A percentile compares a stretch with the other conserved stretches of the same genome.
Evolutionary conservation across 208 protist genomes (phyloP).

Genomic region (Spongospora subterranea): DNA sequence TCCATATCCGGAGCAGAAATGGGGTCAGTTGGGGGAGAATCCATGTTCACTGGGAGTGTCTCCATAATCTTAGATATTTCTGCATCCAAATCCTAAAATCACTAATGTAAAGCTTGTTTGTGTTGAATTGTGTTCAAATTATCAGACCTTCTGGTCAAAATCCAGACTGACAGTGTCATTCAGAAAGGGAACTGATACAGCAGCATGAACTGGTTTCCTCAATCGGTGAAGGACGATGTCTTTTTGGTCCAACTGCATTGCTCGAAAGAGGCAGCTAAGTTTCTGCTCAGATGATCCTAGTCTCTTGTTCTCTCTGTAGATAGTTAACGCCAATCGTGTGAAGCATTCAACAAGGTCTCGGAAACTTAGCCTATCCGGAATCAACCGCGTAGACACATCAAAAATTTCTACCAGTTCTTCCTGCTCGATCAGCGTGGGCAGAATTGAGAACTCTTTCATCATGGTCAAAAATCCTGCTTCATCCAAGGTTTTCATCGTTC

Average conservation of each 20-base stretch:
- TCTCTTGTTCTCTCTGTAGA: neutral
- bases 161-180: neutral
- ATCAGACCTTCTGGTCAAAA: conserved; percentile 39
- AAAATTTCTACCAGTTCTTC: neutral
- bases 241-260: conserved; percentile 47
- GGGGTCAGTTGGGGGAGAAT: neutral
- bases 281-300: conserved; percentile 2
- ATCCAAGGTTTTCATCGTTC: neutral
- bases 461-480: neutral
- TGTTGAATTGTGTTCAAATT: neutral
- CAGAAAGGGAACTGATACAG: neutral
- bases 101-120: neutral
- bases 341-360: conserved; percentile 37
- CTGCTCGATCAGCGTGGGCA: conserved; percentile 53
- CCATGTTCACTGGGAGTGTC: neutral
- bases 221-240: conserved; percentile 50
- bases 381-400: neutral
- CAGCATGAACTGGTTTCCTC: neutral
- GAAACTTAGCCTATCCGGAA: neutral
- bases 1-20: neutral
- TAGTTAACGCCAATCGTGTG: conserved; percentile 8
- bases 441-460: conserved; percentile 34
- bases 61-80: conserved; percentile 15
- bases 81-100: neutral
- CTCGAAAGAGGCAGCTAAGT: neutral